These are phyloP conservation scores for Candida rishiriensis DNA, from an alignment of 805 yeast genomes.

Conservation along the genomic window DNA sequence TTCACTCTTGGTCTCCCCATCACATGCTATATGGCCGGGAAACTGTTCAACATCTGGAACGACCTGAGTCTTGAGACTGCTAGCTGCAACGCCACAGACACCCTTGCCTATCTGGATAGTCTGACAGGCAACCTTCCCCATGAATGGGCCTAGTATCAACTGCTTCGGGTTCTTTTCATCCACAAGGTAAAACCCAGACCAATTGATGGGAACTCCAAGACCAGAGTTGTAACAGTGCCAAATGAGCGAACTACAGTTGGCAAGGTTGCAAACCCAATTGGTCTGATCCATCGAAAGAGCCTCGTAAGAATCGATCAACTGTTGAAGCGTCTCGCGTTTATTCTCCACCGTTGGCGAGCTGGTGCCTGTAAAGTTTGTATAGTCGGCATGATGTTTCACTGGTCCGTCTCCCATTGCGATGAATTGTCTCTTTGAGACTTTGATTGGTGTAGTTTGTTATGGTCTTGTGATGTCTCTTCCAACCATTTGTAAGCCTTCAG, in stretches of 20 bases:
- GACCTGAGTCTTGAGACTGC: slow-evolving; percentile 53
- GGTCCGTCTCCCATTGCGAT: neutral
- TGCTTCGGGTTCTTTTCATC: slow-evolving; percentile 35
- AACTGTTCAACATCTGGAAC: slow-evolving; percentile 73
- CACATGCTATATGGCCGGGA: slow-evolving; percentile 97
- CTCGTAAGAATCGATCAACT: slow-evolving; percentile 54
- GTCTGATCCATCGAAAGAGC: slow-evolving; percentile 59
- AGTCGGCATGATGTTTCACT: slow-evolving; percentile 66
- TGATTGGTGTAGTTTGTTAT: slow-evolving; percentile 15
- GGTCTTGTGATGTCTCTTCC: slow-evolving; percentile 7
- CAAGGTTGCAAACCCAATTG: slow-evolving; percentile 86
- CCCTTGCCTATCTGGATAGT: slow-evolving; percentile 73
- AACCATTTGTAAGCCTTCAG: no score
- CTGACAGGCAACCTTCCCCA: slow-evolving; percentile 97
- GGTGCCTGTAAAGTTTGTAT: slow-evolving; percentile 44
- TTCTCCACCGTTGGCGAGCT: slow-evolving; percentile 4
- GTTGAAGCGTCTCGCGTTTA: slow-evolving; percentile 54
- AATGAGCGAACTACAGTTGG: slow-evolving; percentile 80
- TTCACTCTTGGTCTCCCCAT: slow-evolving; percentile 90
- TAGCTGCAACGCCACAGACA: slow-evolving; percentile 88
- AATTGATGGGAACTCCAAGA: slow-evolving; percentile 55
- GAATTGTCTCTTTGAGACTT: slow-evolving; percentile 10
- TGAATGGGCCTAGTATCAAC: slow-evolving; percentile 85
- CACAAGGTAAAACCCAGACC: slow-evolving; percentile 88
- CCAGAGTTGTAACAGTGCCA: slow-evolving; percentile 80